Evolutionary conservation across 2,329 filamentous ascomycete species (phyloP).

Genomic region (Coniochaeta ligniaria): DNA sequence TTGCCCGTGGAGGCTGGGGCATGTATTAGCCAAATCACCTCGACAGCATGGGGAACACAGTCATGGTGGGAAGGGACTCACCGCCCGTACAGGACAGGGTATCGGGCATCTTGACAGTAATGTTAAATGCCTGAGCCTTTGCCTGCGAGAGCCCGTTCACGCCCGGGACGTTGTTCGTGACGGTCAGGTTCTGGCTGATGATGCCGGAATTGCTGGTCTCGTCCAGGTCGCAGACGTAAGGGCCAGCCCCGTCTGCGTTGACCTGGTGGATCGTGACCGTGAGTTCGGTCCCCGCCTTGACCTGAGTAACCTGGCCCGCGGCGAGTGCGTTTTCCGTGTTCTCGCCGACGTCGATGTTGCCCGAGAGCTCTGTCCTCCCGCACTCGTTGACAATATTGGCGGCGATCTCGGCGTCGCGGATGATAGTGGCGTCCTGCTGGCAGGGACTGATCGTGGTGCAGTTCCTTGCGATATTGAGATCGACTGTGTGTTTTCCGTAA

Average conservation of each 20-base stretch:
- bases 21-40: not conserved
- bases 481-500: conserved; percentile 29
- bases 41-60: not conserved
- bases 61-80: conserved; percentile 19
- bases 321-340: conserved; percentile 45
- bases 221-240: conserved; percentile 48
- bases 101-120: conserved; percentile 45
- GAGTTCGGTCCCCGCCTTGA: conserved; percentile 35
- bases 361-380: conserved; percentile 44
- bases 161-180: conserved; percentile 53
- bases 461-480: conserved; percentile 49
- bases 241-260: conserved; percentile 46
- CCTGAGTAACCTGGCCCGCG: conserved; percentile 38
- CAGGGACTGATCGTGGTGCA: conserved; percentile 58
- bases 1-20: conserved; percentile 36
- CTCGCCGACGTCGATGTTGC: conserved; percentile 55
- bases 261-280: conserved; percentile 45
- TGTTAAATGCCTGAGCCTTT: conserved; percentile 48
- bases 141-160: conserved; percentile 49
- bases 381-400: conserved; percentile 51
- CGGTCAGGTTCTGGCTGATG: conserved; percentile 39
- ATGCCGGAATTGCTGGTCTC: conserved; percentile 35
- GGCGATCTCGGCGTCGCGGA: conserved; percentile 47
- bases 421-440: conserved; percentile 58
- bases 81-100: conserved; percentile 42